Evolutionary conservation across 495 filamentous ascomycete genomes (phyloP), one percentile per base, ranked within the genome.

Genomic region (Bacidia gigantensis): DNA sequence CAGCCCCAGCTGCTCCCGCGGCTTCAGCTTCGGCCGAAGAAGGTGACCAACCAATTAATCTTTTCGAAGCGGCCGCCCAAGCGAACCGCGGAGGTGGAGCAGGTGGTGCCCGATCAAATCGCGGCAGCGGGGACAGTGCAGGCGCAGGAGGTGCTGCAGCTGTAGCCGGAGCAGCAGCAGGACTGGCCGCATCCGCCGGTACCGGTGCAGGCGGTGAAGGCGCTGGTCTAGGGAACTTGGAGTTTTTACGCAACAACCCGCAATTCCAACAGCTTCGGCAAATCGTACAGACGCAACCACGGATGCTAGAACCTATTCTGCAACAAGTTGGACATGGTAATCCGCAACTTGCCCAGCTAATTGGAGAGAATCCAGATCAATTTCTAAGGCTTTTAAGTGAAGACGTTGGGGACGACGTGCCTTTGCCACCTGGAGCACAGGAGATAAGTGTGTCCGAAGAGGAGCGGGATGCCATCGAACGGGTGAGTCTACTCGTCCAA

Each of bases 181-280:
- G 59, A 10, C 40, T 61, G 39, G 59, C 65, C 20, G 46, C 58
- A 17, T 53, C 53, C 14, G 73, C 67, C 26, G 72, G 69, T 14
- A 71, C 66, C 23, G 76, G 66, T 41, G 75, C 65, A 46, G 77
- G 67, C 45, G 76, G 70, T 38, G 77, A 70, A 26, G 79, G 75
- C 50, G 76, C 72, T 23, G 75, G 73, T 2, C 71, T 84, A 2
- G 82, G 80, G 5, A 95, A 86, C 59, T 81, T 98, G 35, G 90
- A 96, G 43, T 96, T 90, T 68, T 78, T 98, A n/a, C 84, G 92
- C 46, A 86, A 85, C 66, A 96, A 97, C 66, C 82, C 88, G 23
- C 88, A 95, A 67, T 98, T 98, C 69, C 92, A 97, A 66, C 92
- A 98, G 65, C 79, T 98, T 29, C 84, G 92, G 26, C 88, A 95